These are phyloP conservation scores for Xylaria polymorpha DNA, from an alignment of 2,329 filamentous ascomycete genomes.

Conservation along the genomic window DNA sequence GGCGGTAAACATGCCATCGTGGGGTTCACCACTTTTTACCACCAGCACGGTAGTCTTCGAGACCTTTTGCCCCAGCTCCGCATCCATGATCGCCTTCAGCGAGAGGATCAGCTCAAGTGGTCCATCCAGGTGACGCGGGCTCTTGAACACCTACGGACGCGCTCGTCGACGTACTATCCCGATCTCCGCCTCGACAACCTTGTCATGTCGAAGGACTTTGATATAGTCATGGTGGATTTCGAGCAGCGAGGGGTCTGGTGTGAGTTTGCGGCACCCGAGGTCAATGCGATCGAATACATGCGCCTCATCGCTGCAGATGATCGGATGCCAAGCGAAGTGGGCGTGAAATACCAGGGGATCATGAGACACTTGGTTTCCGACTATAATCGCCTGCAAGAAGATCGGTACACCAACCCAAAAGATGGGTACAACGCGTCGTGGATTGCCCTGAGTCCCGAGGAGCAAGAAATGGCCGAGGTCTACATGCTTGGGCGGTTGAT, in stretches of 20 bases:
- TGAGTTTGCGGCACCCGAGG: slow-evolving; percentile 69
- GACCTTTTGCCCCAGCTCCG: slow-evolving; percentile 65
- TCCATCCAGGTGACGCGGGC: slow-evolving; percentile 64
- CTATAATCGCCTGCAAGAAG: slow-evolving; percentile 57
- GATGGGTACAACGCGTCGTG: slow-evolving; percentile 67
- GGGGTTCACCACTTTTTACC: slow-evolving; percentile 67
- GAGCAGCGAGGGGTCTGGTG: slow-evolving; percentile 73
- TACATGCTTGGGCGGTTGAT: slow-evolving; percentile 72
- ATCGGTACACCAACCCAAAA: slow-evolving; percentile 61
- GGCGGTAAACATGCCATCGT: slow-evolving; percentile 66
- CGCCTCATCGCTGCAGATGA: slow-evolving; percentile 64
- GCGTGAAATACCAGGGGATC: slow-evolving; percentile 55
- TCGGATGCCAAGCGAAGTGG: slow-evolving; percentile 55
- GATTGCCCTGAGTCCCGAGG: slow-evolving; percentile 61
- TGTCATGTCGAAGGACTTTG: slow-evolving; percentile 60
- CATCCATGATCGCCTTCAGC: slow-evolving; percentile 57
- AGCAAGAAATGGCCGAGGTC: slow-evolving; percentile 69
- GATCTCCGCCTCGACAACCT: slow-evolving; percentile 71
- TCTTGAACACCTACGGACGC: slow-evolving; percentile 61
- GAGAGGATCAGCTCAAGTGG: slow-evolving; percentile 64
- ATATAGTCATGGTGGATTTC: slow-evolving; percentile 69
- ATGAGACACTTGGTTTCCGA: slow-evolving; percentile 59
- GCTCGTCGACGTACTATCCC: slow-evolving; percentile 64
- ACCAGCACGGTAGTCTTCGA: slow-evolving; percentile 65
- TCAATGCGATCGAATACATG: slow-evolving; percentile 69